Evolutionary conservation across 208 protist genomes (phyloP), one percentile per base, ranked within the genome.

Genomic region (Lotmaria passim): DNA sequence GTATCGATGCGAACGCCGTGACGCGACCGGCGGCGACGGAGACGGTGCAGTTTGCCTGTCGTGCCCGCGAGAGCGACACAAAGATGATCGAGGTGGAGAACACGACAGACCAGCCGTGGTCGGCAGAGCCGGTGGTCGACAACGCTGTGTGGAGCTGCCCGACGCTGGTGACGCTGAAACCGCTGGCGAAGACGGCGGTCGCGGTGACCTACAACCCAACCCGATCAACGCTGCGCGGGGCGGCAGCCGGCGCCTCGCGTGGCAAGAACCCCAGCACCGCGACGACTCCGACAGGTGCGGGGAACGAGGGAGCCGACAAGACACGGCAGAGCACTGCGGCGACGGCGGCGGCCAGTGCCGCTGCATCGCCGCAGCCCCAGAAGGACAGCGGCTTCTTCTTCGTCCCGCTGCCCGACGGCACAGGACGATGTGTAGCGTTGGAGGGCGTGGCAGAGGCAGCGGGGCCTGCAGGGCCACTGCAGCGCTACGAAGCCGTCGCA

Each of bases 341-440:
- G 7, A 17, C 50, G 11, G 15, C 41, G 4, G 7, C 28, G 0
- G 15, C 30, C 17, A 28, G 19, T 19, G 33, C n/a, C 4, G 7
- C 38, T 11, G 14, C 51, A 8, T 14, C 43, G 21, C n/a, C 19
- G 30, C 63, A 51, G 24, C 47, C 36, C 11, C 58, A 64, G 58
- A 64, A 46, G n/a, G 94, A 98, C 73, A 31, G 47, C 4, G 97
- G 85, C 21, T 93, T 69, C 19, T 70, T 98, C 0, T 99, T 98
- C 77, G 82, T 99, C 24, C 93, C 98, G 56, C 81, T 96, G 33
- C 95, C 97, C 0, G 86, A 97, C 51, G 98, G 98, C 59, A 77
- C 78, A 11, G 97, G 89, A 2, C 56, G 93, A 14, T 82, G 89
- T 11, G 96, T 93, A 72, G 76, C 73, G 21, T 81, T 98, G 30